Conservation (phyloP, 176 grass and related monocot species). For the Oryza punctata region DNA sequence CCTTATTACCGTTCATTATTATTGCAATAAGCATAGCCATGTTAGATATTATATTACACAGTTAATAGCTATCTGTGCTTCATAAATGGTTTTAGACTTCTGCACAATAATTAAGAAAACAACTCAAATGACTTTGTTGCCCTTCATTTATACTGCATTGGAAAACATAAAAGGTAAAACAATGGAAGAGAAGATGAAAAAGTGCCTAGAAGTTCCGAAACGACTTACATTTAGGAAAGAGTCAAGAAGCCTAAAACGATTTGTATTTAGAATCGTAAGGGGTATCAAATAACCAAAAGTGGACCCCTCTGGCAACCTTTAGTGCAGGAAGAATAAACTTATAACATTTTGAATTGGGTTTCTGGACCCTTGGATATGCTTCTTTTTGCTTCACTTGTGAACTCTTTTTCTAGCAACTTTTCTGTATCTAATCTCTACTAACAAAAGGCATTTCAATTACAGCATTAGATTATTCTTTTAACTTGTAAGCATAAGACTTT, state of each 20-base stretch:
- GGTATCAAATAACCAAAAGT: not conserved
- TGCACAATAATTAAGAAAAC: not conserved
- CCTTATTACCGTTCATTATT: not conserved
- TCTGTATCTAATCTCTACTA: too few species aligned
- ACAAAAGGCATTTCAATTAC: too few species aligned
- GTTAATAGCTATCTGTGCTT: not conserved
- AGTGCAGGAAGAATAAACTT: slow-evolving; percentile 7
- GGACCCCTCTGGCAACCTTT: not conserved
- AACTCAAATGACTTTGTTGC: not conserved
- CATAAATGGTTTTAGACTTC: not conserved
- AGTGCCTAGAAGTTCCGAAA: too few species aligned
- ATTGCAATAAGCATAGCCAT: not conserved
- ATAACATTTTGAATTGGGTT: slow-evolving; percentile 8
- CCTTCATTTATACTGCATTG: not conserved
- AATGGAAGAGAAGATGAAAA: not conserved
- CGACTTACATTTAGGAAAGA: too few species aligned
- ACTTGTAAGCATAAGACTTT: not conserved
- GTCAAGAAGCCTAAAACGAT: too few species aligned
- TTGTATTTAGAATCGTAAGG: too few species aligned
- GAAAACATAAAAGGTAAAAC: not conserved
- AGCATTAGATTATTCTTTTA: slow-evolving; percentile 3
- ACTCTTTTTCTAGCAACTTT: too few species aligned
- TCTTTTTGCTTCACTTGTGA: not conserved
- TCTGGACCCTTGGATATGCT: not conserved
- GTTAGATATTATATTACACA: not conserved